phyloP scores from a whole-genome alignment of 306 rosid species.

The Crataegus laevigata region DNA sequence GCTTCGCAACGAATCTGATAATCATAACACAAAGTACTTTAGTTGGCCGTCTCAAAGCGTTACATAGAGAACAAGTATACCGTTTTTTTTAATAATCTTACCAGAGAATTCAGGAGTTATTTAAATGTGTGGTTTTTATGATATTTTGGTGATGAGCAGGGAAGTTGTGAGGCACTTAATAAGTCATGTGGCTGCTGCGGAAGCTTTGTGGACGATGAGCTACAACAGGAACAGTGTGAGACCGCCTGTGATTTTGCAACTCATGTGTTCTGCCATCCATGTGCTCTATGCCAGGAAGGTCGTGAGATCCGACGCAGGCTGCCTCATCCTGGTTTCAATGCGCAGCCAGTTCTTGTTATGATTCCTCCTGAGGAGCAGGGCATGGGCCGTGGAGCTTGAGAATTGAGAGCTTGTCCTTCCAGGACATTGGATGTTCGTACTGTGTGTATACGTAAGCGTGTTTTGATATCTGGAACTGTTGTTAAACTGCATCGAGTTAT shows the following conservation, averaged over 20 bases:
- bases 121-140: background rate
- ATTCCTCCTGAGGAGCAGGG: conserved; percentile 80
- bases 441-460: conserved; percentile 2
- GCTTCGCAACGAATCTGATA: background rate
- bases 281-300: conserved; percentile 95
- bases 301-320: conserved; percentile 90
- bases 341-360: conserved; percentile 70
- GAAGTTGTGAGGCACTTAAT: conserved; percentile 58
- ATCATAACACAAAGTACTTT: background rate
- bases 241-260: conserved; percentile 68
- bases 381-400: conserved; percentile 73
- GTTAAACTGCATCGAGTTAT: background rate
- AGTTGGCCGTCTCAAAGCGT: background rate
- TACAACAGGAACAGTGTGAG: conserved; percentile 70
- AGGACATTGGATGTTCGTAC: conserved; percentile 3
- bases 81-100: background rate
- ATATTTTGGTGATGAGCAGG: conserved; percentile 45
- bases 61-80: background rate
- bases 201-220: conserved; percentile 56
- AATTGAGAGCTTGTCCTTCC: background rate
- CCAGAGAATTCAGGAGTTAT: background rate
- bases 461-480: background rate
- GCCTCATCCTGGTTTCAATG: conserved; percentile 87
- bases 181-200: conserved; percentile 89
- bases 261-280: conserved; percentile 75